These are phyloP conservation scores for Eremochloa ophiuroides DNA, from an alignment of 176 grass and related monocot genomes.

Conservation along the genomic window DNA sequence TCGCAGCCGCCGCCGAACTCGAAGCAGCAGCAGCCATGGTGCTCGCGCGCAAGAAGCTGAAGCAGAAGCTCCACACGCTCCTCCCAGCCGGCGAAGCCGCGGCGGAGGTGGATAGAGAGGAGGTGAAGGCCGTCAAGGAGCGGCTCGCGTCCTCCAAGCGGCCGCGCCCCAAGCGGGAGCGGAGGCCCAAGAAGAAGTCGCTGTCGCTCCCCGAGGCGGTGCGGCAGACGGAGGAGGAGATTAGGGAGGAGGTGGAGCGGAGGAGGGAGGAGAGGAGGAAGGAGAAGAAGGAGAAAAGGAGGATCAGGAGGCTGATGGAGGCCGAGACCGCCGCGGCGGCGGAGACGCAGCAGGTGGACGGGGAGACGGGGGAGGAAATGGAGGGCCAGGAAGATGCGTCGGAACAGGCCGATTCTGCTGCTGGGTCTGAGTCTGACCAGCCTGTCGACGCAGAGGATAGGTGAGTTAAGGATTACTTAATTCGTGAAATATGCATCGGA, in stretches of 20 bases:
- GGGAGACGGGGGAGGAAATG: neutral
- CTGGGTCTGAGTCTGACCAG: neutral
- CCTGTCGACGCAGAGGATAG: neutral
- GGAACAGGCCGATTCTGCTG: neutral
- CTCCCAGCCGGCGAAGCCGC: neutral
- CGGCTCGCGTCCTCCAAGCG: slow-evolving; percentile 47
- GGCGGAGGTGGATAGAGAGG: neutral
- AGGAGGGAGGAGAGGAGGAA: slow-evolving; percentile 47
- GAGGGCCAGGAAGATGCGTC: neutral
- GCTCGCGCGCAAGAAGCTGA: slow-evolving; percentile 82
- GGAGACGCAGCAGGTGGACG: neutral
- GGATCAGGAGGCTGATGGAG: slow-evolving; percentile 38
- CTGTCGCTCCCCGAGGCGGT: neutral
- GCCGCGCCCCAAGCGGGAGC: slow-evolving; percentile 38
- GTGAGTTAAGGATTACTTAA: slow-evolving; percentile 13
- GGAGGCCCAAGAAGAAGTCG: slow-evolving; percentile 25
- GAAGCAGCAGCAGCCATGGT: slow-evolving; percentile 48
- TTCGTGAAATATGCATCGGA: neutral
- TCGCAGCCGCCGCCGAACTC: neutral
- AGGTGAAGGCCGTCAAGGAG: slow-evolving; percentile 38
- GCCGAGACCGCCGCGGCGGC: neutral
- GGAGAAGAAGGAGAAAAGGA: slow-evolving; percentile 56
- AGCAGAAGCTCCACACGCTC: slow-evolving; percentile 54
- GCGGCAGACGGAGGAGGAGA: neutral
- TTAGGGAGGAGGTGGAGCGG: slow-evolving; percentile 13